Conservation (phyloP, 441 rosid genomes). For the Gossypium gossypioides region DNA sequence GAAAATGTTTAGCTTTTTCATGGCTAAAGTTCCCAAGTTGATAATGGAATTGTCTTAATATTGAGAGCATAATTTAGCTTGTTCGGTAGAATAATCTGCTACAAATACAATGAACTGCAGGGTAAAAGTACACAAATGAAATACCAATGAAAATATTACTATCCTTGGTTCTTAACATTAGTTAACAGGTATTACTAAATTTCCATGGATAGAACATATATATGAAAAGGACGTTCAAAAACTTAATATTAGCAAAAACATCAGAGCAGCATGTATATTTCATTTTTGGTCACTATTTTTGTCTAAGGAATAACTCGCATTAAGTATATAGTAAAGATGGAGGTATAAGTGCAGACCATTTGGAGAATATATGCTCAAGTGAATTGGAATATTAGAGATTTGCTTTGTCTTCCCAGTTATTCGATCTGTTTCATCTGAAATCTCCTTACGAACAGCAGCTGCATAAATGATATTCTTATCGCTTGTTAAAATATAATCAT, state of each 20-base stretch:
- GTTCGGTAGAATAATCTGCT: background rate
- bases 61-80: background rate
- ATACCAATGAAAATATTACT: background rate
- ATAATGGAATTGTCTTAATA: background rate
- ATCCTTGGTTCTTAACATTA: background rate
- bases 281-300: background rate
- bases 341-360: constrained; percentile 45
- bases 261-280: background rate
- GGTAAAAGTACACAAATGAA: background rate
- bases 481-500: constrained; percentile 1
- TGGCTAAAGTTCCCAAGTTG: background rate
- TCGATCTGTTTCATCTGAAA: constrained; percentile 89
- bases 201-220: background rate
- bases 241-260: background rate
- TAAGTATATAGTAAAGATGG: background rate
- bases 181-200: background rate
- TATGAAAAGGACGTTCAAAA: background rate
- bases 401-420: constrained; percentile 79
- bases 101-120: background rate
- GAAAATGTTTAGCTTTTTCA: background rate
- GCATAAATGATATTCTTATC: constrained; percentile 20
- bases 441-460: constrained; percentile 94
- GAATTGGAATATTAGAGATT: constrained; percentile 76
- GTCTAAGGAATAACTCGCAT: constrained; percentile 4
- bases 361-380: constrained; percentile 88